A percentile compares a stretch with the other conserved stretches of the same genome.
phyloP scores from a whole-genome alignment of 305 asterid genomes.

The Fraxinus floribunda region DNA sequence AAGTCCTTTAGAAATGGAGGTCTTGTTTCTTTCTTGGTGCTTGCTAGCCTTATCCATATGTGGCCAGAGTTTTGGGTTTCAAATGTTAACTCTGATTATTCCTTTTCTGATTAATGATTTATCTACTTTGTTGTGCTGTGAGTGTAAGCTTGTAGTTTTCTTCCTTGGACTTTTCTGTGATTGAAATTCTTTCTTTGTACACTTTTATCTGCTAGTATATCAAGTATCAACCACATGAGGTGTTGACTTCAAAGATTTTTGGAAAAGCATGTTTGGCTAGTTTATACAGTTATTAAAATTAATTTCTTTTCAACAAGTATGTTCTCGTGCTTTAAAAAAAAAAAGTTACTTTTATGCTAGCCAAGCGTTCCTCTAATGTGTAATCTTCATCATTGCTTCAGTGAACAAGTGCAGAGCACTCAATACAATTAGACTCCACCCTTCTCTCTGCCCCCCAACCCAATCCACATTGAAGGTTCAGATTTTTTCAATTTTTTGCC shows the following conservation, averaged over 20 bases:
- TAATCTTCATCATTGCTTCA: conserved; percentile 56
- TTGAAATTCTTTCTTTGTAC: conserved; percentile 29
- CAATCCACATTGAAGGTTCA: conserved; percentile 5
- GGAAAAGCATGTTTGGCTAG: conserved; percentile 18
- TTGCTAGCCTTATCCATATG: conserved; percentile 48
- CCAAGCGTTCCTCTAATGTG: conserved; percentile 1
- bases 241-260: conserved; percentile 32
- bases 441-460: not conserved
- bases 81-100: conserved; percentile 20
- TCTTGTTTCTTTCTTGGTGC: conserved; percentile 21
- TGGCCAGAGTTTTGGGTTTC: conserved; percentile 34
- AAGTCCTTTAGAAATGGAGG: not conserved
- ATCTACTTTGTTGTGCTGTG: not conserved
- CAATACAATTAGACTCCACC: conserved; percentile 30
- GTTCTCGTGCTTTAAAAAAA: not conserved
- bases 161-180: conserved; percentile 42
- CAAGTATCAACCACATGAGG: conserved; percentile 23
- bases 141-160: conserved; percentile 35
- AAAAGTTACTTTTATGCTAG: not conserved
- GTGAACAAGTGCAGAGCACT: conserved; percentile 40
- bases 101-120: conserved; percentile 34
- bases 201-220: conserved; percentile 30
- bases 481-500: conserved; percentile 11
- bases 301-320: not conserved
- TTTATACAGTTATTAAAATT: not conserved